Evolutionary conservation across 2,329 filamentous ascomycete species (phyloP).

Genomic region (Fusarium coffeatum): DNA sequence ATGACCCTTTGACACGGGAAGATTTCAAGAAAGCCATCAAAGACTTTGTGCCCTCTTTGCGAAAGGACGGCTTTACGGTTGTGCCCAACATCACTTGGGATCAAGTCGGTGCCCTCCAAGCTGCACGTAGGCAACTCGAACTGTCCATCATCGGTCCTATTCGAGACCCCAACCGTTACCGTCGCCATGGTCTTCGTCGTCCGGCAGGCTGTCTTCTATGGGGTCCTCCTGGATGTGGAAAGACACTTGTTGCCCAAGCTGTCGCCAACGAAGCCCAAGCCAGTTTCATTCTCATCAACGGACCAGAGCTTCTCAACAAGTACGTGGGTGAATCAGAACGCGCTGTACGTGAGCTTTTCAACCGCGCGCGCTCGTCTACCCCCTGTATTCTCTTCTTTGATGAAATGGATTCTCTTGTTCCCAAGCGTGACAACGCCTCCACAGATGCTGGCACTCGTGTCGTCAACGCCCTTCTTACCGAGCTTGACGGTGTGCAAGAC

Average conservation of each 20-base stretch:
- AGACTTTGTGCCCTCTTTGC: conserved; percentile 72
- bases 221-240: conserved; percentile 96
- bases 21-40: conserved; percentile 82
- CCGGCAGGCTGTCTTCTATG: conserved; percentile 92
- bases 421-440: conserved; percentile 79
- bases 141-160: conserved; percentile 93
- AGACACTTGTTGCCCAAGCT: conserved; percentile 94
- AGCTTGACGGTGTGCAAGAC: conserved; percentile 86
- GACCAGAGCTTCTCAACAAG: conserved; percentile 95
- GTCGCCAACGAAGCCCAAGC: conserved; percentile 95
- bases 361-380: conserved; percentile 83
- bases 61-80: conserved; percentile 90
- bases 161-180: conserved; percentile 80
- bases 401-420: conserved; percentile 92
- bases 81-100: conserved; percentile 94
- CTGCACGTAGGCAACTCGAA: conserved; percentile 83
- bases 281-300: conserved; percentile 98
- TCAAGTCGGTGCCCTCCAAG: conserved; percentile 85
- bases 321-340: conserved; percentile 97
- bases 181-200: conserved; percentile 79
- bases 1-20: conserved; percentile 45
- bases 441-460: conserved; percentile 88
- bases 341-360: conserved; percentile 91
- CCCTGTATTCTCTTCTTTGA: conserved; percentile 99
- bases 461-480: conserved; percentile 93